Conservation (phyloP, 768 basidiomycete genomes). For the Mycena leptocephala region DNA sequence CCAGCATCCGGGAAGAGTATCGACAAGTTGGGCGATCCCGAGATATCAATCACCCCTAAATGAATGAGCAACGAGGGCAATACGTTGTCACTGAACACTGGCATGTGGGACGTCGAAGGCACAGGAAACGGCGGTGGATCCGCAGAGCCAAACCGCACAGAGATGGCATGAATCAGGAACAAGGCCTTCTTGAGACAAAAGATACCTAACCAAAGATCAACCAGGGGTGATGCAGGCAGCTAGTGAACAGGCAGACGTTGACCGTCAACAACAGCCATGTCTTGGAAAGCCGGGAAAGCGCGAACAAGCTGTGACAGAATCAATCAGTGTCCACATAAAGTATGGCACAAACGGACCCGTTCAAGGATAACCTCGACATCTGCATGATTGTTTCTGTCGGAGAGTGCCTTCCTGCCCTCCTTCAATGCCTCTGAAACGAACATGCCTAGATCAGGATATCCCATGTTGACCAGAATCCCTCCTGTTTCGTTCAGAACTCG, state of each 20-base stretch:
- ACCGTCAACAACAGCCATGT: slow-evolving; percentile 79
- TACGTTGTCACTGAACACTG: slow-evolving; percentile 88
- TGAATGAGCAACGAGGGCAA: slow-evolving; percentile 88
- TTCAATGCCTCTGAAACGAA: slow-evolving; percentile 83
- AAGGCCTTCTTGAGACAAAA: slow-evolving; percentile 95
- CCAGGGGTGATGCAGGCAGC: slow-evolving; percentile 13
- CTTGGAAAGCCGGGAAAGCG: slow-evolving; percentile 87
- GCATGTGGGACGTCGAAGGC: slow-evolving; percentile 71
- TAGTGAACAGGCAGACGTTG: slow-evolving; percentile 65
- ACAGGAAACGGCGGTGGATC: slow-evolving; percentile 73
- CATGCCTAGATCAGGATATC: slow-evolving; percentile 80
- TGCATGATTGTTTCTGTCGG: slow-evolving; percentile 45
- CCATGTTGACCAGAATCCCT: slow-evolving; percentile 67
- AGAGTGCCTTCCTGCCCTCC: slow-evolving; percentile 59
- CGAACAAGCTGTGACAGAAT: slow-evolving; percentile 72
- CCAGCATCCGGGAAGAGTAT: slow-evolving; percentile 66
- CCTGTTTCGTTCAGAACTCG: slow-evolving; percentile 83
- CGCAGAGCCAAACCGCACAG: slow-evolving; percentile 74
- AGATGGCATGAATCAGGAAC: slow-evolving; percentile 82
- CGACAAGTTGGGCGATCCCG: slow-evolving; percentile 60
- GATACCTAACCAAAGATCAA: slow-evolving; percentile 65
- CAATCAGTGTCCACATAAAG: not conserved
- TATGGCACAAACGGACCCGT: slow-evolving; percentile 61
- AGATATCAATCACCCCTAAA: slow-evolving; percentile 82
- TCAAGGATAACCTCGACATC: slow-evolving; percentile 75